phyloP scores from a whole-genome alignment of 1,284 basidiomycete species.

The Cryptococcus neoformans region DNA sequence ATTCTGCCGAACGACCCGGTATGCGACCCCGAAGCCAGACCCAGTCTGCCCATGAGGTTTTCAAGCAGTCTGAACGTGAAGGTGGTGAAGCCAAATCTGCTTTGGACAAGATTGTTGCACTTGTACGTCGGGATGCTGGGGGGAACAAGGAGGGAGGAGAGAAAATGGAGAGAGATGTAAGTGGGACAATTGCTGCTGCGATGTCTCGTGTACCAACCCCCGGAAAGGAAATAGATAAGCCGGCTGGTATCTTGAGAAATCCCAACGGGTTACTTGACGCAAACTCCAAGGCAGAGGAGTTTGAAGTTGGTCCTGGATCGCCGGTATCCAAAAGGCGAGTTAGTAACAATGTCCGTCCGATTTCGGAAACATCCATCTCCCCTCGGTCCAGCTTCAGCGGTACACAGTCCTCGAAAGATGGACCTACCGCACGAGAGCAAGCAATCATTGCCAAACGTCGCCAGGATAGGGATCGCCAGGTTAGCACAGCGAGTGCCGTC shows the following conservation, averaged over 20 bases:
- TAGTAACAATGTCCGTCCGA: not conserved
- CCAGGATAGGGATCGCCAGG: conserved; percentile 55
- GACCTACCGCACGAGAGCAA: conserved; percentile 56
- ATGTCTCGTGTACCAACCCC: conserved; percentile 10
- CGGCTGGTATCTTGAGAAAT: conserved; percentile 16
- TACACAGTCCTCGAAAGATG: not conserved
- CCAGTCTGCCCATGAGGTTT: conserved; percentile 33
- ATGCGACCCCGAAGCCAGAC: conserved; percentile 28
- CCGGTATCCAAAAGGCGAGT: too few species aligned
- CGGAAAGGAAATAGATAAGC: not conserved
- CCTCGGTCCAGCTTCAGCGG: not conserved
- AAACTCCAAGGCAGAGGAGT: conserved; percentile 1
- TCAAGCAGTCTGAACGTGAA: conserved; percentile 20
- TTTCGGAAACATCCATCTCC: not conserved
- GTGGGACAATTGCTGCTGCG: conserved; percentile 15
- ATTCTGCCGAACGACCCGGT: conserved; percentile 12
- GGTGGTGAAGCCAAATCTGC: conserved; percentile 39
- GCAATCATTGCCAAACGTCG: conserved; percentile 68
- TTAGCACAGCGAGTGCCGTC: conserved; percentile 13
- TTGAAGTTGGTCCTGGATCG: not conserved
- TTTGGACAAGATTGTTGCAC: conserved; percentile 30
- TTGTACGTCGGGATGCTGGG: conserved; percentile 6
- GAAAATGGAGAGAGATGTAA: conserved; percentile 9
- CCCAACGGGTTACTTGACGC: conserved; percentile 10
- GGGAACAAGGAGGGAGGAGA: conserved; percentile 7